Evolutionary conservation across 148 eudicot species (phyloP), one percentile per base, ranked within the genome.

Genomic region (Nepenthes mirabilis): DNA sequence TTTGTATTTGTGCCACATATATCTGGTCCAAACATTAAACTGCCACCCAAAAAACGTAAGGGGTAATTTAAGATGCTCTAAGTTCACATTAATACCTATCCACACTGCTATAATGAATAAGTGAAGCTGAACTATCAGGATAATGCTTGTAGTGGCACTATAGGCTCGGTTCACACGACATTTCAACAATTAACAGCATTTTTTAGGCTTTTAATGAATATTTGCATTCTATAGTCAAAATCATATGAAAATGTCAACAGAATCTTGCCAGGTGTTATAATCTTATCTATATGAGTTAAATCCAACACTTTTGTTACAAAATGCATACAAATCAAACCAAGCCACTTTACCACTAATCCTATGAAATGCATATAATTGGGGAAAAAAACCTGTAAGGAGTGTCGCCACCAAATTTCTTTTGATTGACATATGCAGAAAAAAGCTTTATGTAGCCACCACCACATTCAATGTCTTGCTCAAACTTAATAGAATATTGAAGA

Each of bases 11-110:
- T 75, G 54, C 91, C 96, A 74, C 96, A 88, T 56, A 88, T n/a
- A 70, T 88, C 96, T 36, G 96, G 96, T 65, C 96, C 96, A 75
- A 88, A 85, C 96, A 88, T 88, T 61, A 88, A 66, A 78, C 91
- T 88, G 74, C 67, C 45, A 45, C 35, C 0, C 58, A 43, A 14
- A 32, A 37, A 49, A 49, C 13, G 52, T 6, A 6, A 10, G 52
- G 12, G 13, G 52, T 5, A 3, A 45, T 45, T 6, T 11, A 10
- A 49, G 10, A 49, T 10, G 52, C 14, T 2, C 2, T n/a, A 5
- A 49, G 13, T 3, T 40, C 45, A 40, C 4, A 4, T 3, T 40
- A 40, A 40, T 40, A 40, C 8, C 23, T 40, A 8, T 40, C 45
- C 45, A 40, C 45, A 23, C 45, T 40, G 45, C 45, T 40, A 40